Conservation (phyloP, 306 rosid species). For the Glycyrrhiza uralensis region DNA sequence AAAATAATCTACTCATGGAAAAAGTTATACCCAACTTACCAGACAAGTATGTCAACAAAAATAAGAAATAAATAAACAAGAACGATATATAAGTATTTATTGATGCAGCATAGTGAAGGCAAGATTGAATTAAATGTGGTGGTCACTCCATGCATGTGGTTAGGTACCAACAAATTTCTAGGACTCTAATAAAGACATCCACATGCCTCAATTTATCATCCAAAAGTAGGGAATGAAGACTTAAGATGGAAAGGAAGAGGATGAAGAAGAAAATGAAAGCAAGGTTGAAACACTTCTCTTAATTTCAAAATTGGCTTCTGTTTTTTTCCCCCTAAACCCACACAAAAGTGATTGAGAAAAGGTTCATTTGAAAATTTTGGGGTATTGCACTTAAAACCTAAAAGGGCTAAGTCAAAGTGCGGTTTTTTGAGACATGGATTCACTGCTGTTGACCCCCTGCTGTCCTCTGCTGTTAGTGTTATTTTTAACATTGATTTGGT, state of each 20-base stretch:
- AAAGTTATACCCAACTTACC: not conserved
- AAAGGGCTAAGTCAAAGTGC: not conserved
- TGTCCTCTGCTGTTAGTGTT: no score
- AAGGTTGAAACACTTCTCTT: not conserved
- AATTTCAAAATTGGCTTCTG: not conserved
- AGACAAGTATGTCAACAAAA: not conserved
- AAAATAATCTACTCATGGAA: not conserved
- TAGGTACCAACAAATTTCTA: not conserved
- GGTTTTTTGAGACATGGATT: no score
- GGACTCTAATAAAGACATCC: conserved; percentile 1
- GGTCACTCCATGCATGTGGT: conserved; percentile 13
- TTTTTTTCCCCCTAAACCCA: not conserved
- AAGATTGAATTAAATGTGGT: conserved; percentile 1
- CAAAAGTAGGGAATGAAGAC: not conserved
- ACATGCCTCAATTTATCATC: not conserved
- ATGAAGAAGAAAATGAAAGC: not conserved
- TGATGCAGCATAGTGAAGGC: not conserved
- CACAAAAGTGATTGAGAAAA: not conserved
- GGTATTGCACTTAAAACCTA: not conserved
- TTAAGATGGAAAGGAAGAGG: not conserved
- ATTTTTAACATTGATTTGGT: no score
- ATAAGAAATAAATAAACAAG: not conserved
- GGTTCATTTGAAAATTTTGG: not conserved
- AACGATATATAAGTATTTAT: not conserved
- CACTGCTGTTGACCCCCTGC: no score